Percentiles rank a stretch among this genome's conserved stretches.
Conservation (phyloP, 2,329 filamentous ascomycete species). For the Fusarium brevicatenulatum region DNA sequence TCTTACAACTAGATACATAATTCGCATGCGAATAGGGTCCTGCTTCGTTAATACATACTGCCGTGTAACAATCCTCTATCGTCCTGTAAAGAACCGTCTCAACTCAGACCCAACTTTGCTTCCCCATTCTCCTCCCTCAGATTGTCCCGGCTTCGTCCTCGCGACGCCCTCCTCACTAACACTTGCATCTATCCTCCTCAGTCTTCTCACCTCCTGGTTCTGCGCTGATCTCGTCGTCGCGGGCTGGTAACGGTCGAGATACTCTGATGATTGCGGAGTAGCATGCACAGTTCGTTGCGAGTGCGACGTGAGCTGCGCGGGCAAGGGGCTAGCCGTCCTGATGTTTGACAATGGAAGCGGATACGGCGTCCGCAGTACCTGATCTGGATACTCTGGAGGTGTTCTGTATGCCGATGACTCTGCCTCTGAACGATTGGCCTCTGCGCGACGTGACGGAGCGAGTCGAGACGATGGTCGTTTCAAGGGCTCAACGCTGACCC, state of each 20-base stretch:
- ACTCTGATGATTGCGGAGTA: conserved; percentile 48
- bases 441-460: conserved; percentile 31
- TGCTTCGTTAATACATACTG: neutral
- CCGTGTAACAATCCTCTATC: conserved; percentile 9
- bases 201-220: conserved; percentile 13
- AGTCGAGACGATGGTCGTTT: conserved; percentile 52
- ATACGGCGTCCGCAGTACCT: conserved; percentile 20
- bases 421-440: conserved; percentile 32
- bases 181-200: conserved; percentile 15
- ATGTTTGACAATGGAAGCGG: conserved; percentile 29
- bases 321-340: conserved; percentile 25
- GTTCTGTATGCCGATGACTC: conserved; percentile 46
- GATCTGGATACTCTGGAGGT: conserved; percentile 44
- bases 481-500: conserved; percentile 53
- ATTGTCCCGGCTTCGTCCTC: conserved; percentile 5
- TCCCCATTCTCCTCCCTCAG: conserved; percentile 22
- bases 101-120: conserved; percentile 40
- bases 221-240: conserved; percentile 10
- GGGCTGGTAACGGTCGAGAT: conserved; percentile 48
- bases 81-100: conserved; percentile 39
- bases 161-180: conserved; percentile 14
- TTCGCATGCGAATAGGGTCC: neutral
- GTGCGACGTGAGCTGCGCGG: conserved; percentile 30
- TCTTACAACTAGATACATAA: neutral
- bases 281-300: conserved; percentile 16